Base-by-base conservation (phyloP, 1,139 yeast genomes). In the Candida sanyaensis region DNA sequence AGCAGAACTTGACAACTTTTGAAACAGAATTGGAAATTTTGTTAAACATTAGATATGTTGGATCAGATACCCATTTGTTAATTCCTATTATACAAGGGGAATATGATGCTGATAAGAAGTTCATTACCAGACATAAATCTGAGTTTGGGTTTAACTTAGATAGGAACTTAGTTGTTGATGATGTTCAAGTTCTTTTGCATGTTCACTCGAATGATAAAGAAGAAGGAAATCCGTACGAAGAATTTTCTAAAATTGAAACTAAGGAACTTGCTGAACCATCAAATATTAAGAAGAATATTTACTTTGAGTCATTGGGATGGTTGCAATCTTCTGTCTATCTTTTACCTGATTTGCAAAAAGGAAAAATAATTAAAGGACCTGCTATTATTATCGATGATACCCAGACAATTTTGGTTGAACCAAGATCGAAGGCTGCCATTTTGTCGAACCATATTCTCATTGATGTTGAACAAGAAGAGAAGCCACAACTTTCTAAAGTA, bases 21-120 rank as follows among this genome's bases (percentile, higher is more conserved):
- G 45, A 50, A 3, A 64, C 73, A 10, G 53, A 59, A 44, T 71
- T 78, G 46, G 96, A 90, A 58, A 78, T 79, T 30, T 88, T 79
- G 56, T 70, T 90, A 54, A 91, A 91, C 61, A 72, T 92, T 76
- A 77, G 95, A 58, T 92, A 88, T 63, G 81, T 83, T 52, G 97
- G 97, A 6, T 86, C 96, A 13, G 97, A 91, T 61, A 86, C 97
- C 2, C 85, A 86, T 41, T 71, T 92, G 53, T 86, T 91, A 84
- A 81, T 88, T 33, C 66, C 65, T 3, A 61, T 61, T 30, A 39
- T 29, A 1, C 58, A 54, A 4, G 62, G 57, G 5, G 60, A 54
- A 6, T 49, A 60, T 30, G 56, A 65, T 53, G 66, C 71, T 12
- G 70, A 60, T 42, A 40, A 51, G 11, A 57, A 54, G 41, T 74